Base-by-base conservation (phyloP, 306 rosid genomes). In the Casuarina equisetifolia region DNA sequence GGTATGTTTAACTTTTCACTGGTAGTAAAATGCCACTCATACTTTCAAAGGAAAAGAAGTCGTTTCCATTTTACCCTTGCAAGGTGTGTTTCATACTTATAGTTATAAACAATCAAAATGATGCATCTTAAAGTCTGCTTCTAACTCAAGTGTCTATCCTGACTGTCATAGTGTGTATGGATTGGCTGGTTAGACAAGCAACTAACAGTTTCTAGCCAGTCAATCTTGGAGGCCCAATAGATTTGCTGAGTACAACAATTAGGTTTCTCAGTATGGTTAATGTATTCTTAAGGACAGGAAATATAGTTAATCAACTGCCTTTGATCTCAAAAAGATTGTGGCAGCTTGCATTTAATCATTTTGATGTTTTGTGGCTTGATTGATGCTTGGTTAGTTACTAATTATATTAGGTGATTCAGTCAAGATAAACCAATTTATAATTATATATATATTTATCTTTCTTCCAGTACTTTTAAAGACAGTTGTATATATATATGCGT, bases 1-100 rank as follows among this genome's bases (percentile, higher is more conserved):
- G 88, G 83, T 87, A 82, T 86, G 83, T 66, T 85, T 72, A 64
- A 71, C 11, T 70, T 64, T 59, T 81, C 62, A 71, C 43, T 62
- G 69, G 9, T 35, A 51, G 19, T 66, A 16, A 32, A 52, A 38
- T 64, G 19, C 59, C 57, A 51, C 55, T 61, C 35, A n/a, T 5
- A 13, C 40, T 74, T 50, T 25, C 10, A 10, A 9, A 58, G 36
- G 36, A 54, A 51, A 15, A 51, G 15, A 51, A 6, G n/a, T 48
- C 9, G 51, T 48, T 12, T 51, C 55, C 15, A n/a, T 51, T 51
- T 6, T 51, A 51, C 55, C 55, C 55, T 51, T 51, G 55, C 12
- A 51, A 51, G 9, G 17, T 15, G 6, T 51, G 15, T 51, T 10
- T 51, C 55, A 51, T 51, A 51, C 4, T 12, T 13, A 51, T 51